Percentiles rank a stretch among this genome's conserved stretches.
Evolutionary conservation across 169 alveolate genomes (phyloP).

Genomic region (Besnoitia besnoiti): DNA sequence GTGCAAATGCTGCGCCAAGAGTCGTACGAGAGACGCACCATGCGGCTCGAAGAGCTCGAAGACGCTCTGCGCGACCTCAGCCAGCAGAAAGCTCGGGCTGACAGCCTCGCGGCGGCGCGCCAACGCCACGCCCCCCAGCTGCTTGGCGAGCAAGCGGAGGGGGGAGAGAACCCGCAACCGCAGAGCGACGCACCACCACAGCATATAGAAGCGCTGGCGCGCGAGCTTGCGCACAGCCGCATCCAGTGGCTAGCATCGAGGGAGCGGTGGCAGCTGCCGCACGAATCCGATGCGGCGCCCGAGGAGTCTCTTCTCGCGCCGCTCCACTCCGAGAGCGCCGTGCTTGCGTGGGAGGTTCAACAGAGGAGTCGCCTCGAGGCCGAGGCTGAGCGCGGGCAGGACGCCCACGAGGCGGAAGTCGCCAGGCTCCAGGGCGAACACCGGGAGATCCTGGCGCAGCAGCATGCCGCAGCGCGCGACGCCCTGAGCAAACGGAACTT

Average conservation of each 20-base stretch:
- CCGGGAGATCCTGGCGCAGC: neutral
- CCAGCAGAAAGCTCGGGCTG: neutral
- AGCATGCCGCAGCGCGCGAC: neutral
- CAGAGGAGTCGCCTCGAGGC: neutral
- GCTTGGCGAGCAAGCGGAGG: neutral
- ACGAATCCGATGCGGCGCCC: neutral
- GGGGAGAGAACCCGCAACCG: neutral
- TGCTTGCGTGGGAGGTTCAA: neutral
- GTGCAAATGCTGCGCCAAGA: neutral
- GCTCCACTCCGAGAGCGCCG: neutral
- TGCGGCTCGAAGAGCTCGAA: slow-evolving; percentile 5
- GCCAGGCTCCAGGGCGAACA: neutral
- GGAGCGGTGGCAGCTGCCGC: neutral
- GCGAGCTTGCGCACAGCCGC: neutral
- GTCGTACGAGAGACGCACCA: slow-evolving; percentile 8
- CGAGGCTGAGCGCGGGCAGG: neutral
- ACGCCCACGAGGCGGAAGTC: neutral
- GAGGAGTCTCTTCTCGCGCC: neutral
- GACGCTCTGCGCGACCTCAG: neutral
- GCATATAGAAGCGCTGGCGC: neutral
- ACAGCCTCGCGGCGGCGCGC: neutral
- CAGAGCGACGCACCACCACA: neutral
- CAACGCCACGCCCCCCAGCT: neutral
- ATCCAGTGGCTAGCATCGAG: neutral
- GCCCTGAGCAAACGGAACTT: no score